Percentiles rank a stretch among this genome's conserved stretches.
These are phyloP conservation scores for Wickerhamomyces queroliae DNA, from an alignment of 805 yeast species.

Conservation along the genomic window DNA sequence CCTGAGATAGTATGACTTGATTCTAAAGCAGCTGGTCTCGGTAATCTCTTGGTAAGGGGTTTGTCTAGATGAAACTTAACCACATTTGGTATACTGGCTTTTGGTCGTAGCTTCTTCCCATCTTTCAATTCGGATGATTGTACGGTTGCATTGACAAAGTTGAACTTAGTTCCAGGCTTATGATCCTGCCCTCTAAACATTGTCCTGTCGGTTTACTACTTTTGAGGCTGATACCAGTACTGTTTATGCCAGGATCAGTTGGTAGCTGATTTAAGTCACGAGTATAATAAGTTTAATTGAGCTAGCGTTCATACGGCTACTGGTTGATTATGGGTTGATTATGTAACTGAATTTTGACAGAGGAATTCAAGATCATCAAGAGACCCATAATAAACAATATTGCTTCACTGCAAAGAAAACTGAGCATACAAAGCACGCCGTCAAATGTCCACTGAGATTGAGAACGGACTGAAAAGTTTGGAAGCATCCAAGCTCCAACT, in stretches of 20 bases:
- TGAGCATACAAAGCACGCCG: not conserved
- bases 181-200: conserved; percentile 2
- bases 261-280: no score
- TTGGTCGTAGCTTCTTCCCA: not conserved
- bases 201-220: not conserved
- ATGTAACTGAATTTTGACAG: no score
- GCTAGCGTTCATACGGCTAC: no score
- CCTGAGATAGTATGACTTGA: not conserved
- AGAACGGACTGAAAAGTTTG: not conserved
- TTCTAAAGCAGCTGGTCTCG: not conserved
- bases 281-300: no score
- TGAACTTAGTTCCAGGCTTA: conserved; percentile 1
- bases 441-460: not conserved
- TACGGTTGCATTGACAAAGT: conserved; percentile 5
- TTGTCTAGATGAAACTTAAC: conserved; percentile 1
- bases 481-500: conserved; percentile 7
- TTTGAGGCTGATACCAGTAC: no score
- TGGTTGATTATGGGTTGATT: no score
- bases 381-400: no score
- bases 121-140: not conserved
- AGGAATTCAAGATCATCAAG: no score
- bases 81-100: conserved; percentile 2
- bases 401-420: no score
- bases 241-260: no score
- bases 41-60: not conserved